Percentiles rank a stretch among this genome's conserved stretches.
These are phyloP conservation scores for Sphaerulina musiva DNA, from an alignment of 2,329 filamentous ascomycete genomes.

Conservation along the genomic window DNA sequence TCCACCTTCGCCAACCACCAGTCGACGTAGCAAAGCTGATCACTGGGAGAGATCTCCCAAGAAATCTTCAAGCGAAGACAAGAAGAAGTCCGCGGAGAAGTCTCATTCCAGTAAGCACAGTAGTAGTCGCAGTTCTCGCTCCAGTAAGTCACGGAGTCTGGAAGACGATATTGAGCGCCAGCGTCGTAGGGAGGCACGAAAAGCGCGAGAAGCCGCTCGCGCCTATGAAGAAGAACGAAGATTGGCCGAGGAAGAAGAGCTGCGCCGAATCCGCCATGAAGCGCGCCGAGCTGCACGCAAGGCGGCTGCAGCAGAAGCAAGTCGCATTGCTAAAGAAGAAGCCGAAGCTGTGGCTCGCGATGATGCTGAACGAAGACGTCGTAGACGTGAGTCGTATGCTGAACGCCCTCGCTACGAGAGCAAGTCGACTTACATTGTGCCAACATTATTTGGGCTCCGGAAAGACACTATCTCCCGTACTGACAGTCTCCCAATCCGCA, in stretches of 20 bases:
- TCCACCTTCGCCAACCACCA: slow-evolving; percentile 23
- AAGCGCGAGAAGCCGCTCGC: slow-evolving; percentile 21
- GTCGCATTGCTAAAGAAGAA: slow-evolving; percentile 19
- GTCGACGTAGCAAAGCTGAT: slow-evolving; percentile 22
- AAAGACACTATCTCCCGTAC: slow-evolving; percentile 10
- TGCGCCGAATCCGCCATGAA: slow-evolving; percentile 24
- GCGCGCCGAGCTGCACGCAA: slow-evolving; percentile 23
- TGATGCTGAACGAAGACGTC: slow-evolving; percentile 20
- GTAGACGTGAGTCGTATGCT: slow-evolving; percentile 10
- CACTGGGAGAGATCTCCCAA: slow-evolving; percentile 24
- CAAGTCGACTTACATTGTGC: slow-evolving; percentile 9
- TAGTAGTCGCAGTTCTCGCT: slow-evolving; percentile 16
- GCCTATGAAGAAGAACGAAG: slow-evolving; percentile 20
- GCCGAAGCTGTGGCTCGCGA: slow-evolving; percentile 17
- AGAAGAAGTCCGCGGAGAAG: slow-evolving; percentile 16
- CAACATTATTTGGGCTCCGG: slow-evolving; percentile 6
- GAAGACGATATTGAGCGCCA: slow-evolving; percentile 22
- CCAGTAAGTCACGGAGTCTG: slow-evolving; percentile 13
- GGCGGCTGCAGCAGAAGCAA: slow-evolving; percentile 23
- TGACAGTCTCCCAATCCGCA: slow-evolving; percentile 6
- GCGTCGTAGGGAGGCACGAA: slow-evolving; percentile 17
- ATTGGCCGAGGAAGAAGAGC: slow-evolving; percentile 25
- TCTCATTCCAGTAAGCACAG: slow-evolving; percentile 20
- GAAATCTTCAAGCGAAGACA: slow-evolving; percentile 14
- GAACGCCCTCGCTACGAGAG: slow-evolving; percentile 9